Conservation (phyloP, 148 eudicot genomes). For the Rhododendron henanense region DNA sequence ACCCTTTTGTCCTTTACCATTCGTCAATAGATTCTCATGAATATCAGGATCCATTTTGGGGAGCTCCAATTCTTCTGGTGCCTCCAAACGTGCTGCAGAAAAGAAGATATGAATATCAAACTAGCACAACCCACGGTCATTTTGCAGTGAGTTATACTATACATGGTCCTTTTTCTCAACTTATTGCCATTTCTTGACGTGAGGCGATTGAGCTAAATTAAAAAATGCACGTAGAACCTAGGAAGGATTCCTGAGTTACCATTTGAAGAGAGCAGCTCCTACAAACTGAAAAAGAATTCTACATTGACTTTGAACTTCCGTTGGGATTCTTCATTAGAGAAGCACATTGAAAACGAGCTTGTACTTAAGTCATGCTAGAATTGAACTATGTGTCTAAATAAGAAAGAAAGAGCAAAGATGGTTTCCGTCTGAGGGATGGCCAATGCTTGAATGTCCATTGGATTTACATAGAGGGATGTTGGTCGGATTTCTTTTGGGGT, state of each 20-base stretch:
- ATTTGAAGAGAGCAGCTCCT: too few relatives aligned
- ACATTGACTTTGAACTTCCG: too few relatives aligned
- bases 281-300: too few relatives aligned
- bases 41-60: conserved; percentile 8
- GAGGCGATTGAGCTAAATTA: neutral
- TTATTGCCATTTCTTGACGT: neutral
- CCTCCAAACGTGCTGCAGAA: neutral
- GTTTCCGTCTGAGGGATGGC: too few relatives aligned
- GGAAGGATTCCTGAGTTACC: too few relatives aligned
- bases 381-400: too few relatives aligned
- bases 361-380: too few relatives aligned
- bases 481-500: neutral
- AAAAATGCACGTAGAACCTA: neutral
- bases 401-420: too few relatives aligned
- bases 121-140: neutral
- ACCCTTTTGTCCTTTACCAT: neutral
- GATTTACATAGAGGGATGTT: neutral
- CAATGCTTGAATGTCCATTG: neutral
- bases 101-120: neutral
- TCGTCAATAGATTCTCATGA: conserved; percentile 7
- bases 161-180: neutral
- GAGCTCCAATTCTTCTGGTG: neutral
- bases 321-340: too few relatives aligned
- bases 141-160: neutral
- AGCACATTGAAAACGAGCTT: too few relatives aligned